phyloP scores from a whole-genome alignment of 495 filamentous ascomycete species.

The Aspergillus mulundensis region DNA sequence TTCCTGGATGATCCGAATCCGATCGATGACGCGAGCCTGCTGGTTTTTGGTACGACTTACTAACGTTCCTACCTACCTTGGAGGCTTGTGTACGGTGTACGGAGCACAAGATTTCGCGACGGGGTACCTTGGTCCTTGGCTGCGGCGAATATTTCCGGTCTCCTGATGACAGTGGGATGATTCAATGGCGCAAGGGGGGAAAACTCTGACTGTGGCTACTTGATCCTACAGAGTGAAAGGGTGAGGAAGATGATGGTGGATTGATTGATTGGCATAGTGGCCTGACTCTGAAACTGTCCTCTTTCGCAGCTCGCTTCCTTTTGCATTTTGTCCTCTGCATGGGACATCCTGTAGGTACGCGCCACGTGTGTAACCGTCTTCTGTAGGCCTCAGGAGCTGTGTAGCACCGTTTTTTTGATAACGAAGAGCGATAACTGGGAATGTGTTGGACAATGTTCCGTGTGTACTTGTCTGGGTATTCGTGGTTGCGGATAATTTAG shows the following conservation, averaged over 20 bases:
- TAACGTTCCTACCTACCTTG: not conserved
- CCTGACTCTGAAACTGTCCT: not conserved
- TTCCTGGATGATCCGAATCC: not conserved
- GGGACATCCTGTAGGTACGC: constrained; percentile 1
- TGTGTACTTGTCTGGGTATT: not conserved
- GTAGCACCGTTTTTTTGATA: not conserved
- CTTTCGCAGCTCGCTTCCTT: not conserved
- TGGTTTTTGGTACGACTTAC: not conserved
- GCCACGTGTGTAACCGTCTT: constrained; percentile 3
- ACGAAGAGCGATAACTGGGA: not conserved
- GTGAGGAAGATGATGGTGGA: not conserved
- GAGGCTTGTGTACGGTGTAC: not conserved
- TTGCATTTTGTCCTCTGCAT: not conserved
- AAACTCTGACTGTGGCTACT: not conserved
- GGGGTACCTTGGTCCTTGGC: not conserved
- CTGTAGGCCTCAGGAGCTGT: not conserved
- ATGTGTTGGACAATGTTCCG: not conserved
- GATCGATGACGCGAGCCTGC: not conserved
- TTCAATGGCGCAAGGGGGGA: constrained; percentile 1
- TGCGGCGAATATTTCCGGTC: not conserved
- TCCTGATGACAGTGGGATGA: constrained; percentile 1
- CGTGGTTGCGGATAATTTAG: not conserved
- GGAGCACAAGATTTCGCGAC: no score
- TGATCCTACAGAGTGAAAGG: not conserved
- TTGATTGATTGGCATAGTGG: not conserved